Conservation (phyloP, 2,329 filamentous ascomycete species). For the Arthroderma sp. region DNA sequence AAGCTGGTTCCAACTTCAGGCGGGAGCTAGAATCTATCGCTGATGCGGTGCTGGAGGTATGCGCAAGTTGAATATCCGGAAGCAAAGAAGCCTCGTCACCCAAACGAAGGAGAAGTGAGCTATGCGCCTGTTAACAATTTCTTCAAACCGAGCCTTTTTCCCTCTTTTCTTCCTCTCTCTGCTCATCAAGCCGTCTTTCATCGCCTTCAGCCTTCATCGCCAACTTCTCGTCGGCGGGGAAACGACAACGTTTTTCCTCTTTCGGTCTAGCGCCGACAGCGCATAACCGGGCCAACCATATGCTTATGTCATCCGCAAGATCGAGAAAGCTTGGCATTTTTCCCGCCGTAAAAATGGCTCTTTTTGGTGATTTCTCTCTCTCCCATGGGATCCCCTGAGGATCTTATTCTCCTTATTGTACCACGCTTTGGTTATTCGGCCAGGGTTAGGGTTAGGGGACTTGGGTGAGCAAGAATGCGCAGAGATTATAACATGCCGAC, state of each 20-base stretch:
- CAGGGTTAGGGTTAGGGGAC: too few relatives aligned
- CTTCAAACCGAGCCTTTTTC: background rate
- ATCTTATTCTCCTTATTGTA: too few relatives aligned
- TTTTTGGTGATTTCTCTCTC: too few relatives aligned
- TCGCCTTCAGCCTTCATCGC: background rate
- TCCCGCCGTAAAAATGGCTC: too few relatives aligned
- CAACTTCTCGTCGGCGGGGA: slow-evolving; percentile 12
- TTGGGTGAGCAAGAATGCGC: too few relatives aligned
- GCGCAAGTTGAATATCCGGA: background rate
- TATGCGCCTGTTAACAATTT: background rate
- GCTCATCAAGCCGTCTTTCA: background rate
- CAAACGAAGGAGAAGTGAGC: background rate
- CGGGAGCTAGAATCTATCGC: background rate
- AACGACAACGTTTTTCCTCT: slow-evolving; percentile 28
- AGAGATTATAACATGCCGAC: too few relatives aligned
- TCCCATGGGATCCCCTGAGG: too few relatives aligned
- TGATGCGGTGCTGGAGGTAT: background rate
- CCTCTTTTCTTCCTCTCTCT: background rate
- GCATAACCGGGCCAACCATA: slow-evolving; percentile 1
- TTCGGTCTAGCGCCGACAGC: slow-evolving; percentile 26
- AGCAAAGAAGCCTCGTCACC: background rate
- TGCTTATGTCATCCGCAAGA: too few relatives aligned
- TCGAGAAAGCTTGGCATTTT: too few relatives aligned
- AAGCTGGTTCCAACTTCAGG: background rate
- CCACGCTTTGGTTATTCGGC: too few relatives aligned